These are phyloP conservation scores for Acacia crassicarpa DNA, from an alignment of 306 rosid species.

Conservation along the genomic window DNA sequence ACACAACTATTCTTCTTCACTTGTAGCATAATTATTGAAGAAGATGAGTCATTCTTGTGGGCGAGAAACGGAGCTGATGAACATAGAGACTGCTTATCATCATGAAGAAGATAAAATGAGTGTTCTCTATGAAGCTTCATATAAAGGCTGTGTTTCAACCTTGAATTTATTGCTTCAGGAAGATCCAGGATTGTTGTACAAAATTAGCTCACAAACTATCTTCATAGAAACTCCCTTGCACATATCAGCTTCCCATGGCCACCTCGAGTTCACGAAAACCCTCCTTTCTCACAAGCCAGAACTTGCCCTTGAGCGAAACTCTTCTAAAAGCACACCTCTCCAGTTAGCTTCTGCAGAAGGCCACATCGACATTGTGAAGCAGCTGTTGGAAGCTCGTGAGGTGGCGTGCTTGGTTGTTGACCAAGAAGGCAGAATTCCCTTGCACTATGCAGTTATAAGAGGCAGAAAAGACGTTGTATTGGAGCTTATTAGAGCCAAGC, in stretches of 20 bases:
- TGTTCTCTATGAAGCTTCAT: no score
- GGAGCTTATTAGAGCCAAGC: neutral
- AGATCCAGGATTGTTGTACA: neutral
- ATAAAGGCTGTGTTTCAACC: no score
- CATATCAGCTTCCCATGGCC: neutral
- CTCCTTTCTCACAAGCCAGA: neutral
- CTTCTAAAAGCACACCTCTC: neutral
- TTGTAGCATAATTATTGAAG: neutral
- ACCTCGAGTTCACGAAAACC: neutral
- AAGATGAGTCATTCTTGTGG: neutral
- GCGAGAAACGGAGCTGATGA: neutral
- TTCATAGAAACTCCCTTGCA: neutral
- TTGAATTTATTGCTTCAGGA: no score
- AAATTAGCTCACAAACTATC: neutral
- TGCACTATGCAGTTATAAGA: no score
- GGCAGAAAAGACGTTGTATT: no score
- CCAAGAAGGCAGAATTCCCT: neutral
- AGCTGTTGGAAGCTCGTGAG: neutral
- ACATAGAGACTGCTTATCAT: neutral
- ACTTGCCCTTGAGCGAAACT: neutral
- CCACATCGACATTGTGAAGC: neutral
- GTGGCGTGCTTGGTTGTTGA: neutral
- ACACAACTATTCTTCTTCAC: neutral
- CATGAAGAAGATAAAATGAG: neutral
- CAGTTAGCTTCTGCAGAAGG: slow-evolving; percentile 6